Evolutionary conservation across 495 filamentous ascomycete species (phyloP).

Genomic region (Stereocaulon alpinum): DNA sequence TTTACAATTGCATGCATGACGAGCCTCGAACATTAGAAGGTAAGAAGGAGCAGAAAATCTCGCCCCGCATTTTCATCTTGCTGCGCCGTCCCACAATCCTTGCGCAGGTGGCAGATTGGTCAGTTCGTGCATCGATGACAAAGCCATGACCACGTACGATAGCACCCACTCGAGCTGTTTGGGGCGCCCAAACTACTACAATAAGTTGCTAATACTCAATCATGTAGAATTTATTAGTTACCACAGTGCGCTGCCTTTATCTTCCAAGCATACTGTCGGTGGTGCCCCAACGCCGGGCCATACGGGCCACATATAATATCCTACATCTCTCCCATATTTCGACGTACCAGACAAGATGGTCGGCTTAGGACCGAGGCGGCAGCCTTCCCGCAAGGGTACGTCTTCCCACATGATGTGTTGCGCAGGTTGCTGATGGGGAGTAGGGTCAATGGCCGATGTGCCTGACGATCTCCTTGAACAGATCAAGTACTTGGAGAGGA

Average conservation of each 20-base stretch:
- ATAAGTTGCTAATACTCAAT: background rate
- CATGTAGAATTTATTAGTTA: background rate
- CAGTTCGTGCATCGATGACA: conserved; percentile 2
- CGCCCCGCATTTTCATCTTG: background rate
- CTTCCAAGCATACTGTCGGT: background rate
- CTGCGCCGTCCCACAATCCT: background rate
- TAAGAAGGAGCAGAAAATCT: background rate
- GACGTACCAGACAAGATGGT: conserved; percentile 50
- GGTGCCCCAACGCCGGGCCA: no score
- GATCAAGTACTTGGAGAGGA: conserved; percentile 76
- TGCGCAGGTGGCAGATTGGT: background rate
- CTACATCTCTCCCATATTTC: background rate
- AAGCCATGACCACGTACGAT: background rate
- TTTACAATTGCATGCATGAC: background rate
- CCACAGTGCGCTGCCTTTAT: background rate
- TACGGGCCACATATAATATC: background rate
- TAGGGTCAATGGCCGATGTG: conserved; percentile 69
- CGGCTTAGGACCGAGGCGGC: conserved; percentile 59
- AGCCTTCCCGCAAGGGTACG: conserved; percentile 68
- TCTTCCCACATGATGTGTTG: conserved; percentile 17
- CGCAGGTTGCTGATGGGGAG: conserved; percentile 3
- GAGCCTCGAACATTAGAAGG: background rate
- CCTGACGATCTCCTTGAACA: conserved; percentile 76
- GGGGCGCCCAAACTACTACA: background rate
- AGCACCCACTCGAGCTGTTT: background rate